Conservation (phyloP, 768 basidiomycete genomes). For the Naganishia onofrii region DNA sequence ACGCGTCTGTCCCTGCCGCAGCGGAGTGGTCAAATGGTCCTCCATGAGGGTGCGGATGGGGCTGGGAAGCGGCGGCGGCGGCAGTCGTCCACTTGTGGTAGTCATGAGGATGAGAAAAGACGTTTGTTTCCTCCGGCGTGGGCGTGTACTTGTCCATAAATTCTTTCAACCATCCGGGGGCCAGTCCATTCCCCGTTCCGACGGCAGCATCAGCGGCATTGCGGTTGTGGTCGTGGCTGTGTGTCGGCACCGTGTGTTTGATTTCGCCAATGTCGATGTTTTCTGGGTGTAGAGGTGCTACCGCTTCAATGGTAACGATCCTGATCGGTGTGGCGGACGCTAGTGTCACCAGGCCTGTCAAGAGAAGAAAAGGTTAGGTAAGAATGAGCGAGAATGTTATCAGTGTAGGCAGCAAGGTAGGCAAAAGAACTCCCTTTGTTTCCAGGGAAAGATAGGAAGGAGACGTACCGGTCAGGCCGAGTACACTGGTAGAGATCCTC, state of each 20-base stretch:
- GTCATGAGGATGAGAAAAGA: neutral
- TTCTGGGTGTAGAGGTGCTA: neutral
- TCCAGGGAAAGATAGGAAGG: neutral
- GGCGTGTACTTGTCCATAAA: constrained; percentile 9
- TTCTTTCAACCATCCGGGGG: constrained; percentile 8
- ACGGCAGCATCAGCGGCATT: neutral
- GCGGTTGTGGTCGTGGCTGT: too few relatives aligned
- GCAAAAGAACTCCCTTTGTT: neutral
- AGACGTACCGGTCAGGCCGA: constrained; percentile 9
- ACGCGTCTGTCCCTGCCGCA: neutral
- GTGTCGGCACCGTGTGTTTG: too few relatives aligned
- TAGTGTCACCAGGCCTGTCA: neutral
- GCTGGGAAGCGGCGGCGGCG: too few relatives aligned
- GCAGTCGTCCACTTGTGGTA: neutral
- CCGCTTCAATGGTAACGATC: neutral
- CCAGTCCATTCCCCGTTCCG: neutral
- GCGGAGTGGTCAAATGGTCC: constrained; percentile 16
- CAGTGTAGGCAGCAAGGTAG: neutral
- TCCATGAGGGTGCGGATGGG: neutral
- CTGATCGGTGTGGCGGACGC: neutral
- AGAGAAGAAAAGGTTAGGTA: neutral
- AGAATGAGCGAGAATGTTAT: neutral
- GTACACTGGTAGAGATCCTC: neutral
- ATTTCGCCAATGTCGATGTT: neutral
- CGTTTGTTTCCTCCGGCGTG: neutral